Evolutionary conservation across 805 yeast genomes (phyloP), one percentile per base, ranked within the genome.

Genomic region (Priceomyces melissophilus): DNA sequence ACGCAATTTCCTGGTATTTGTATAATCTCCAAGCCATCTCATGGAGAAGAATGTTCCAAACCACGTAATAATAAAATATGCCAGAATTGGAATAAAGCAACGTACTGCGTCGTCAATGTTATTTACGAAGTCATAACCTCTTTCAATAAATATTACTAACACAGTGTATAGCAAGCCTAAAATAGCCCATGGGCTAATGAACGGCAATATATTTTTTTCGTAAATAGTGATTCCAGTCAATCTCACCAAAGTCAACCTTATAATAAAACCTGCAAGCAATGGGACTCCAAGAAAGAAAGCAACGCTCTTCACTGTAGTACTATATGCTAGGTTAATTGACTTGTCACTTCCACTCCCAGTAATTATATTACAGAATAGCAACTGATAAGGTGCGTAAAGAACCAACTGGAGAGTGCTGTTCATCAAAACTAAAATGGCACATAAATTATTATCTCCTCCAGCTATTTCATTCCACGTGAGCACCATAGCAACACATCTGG

Each of bases 401-500:
- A 71, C 62, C 35, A 78, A 61, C 52, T 78, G 84, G 29, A 78
- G 50, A 14, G 76, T 30, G 38, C 78, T 70, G 55, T 78, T 78
- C 33, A 75, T 52, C 5, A 75, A 57, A 2, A 79, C 82, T n/a
- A 78, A 48, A 6, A 75, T 49, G 3, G 78, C 79, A 55, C 84
- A 78, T 32, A 75, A 54, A 31, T 65, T 65, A 35, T 59, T 57
- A 50, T 77, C 79, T 4, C 83, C 83, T 6, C 59, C 68, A 2
- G 82, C 78, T 12, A 79, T 60, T 25, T 73, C 69, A 50, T 73
- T 78, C 84, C 83, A 78, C 20, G 78, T 54, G 38, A 79, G 57
- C 1, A 78, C 84, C 83, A 79, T 78, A 15, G 83, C 84, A 46
- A 78, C 77, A 52, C 84, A 78, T 43, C 83, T 58, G 4, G 81